Evolutionary conservation across 805 yeast species (phyloP).

Genomic region (Yamadazyma scolyti): DNA sequence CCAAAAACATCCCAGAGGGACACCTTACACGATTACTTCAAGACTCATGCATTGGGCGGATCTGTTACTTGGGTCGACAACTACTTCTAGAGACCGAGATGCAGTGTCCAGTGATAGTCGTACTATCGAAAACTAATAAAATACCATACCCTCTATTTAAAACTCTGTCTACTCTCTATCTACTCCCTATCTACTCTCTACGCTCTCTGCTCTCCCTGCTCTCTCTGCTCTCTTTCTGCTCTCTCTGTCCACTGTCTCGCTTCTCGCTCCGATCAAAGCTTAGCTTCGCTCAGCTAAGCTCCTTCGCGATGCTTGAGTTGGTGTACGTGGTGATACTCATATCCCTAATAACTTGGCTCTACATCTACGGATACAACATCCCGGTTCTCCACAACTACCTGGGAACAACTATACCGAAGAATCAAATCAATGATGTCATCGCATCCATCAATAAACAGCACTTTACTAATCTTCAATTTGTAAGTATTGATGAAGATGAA

Average conservation of each 20-base stretch:
- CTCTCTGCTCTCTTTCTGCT: too few species aligned
- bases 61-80: conserved; percentile 14
- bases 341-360: conserved; percentile 3
- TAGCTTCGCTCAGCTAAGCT: too few species aligned
- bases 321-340: conserved; percentile 1
- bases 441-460: conserved; percentile 13
- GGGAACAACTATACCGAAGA: conserved; percentile 9
- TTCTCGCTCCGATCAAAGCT: too few species aligned
- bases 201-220: too few species aligned
- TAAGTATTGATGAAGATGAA: conserved; percentile 9
- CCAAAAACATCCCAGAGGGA: conserved; percentile 9
- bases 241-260: too few species aligned
- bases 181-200: too few species aligned
- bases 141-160: too few species aligned
- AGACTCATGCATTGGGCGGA: conserved; percentile 15
- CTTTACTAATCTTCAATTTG: conserved; percentile 2
- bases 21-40: conserved; percentile 7
- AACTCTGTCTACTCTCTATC: too few species aligned
- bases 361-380: conserved; percentile 11
- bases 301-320: not conserved
- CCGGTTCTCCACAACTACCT: conserved; percentile 14
- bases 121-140: too few species aligned
- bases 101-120: too few species aligned
- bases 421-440: conserved; percentile 23
- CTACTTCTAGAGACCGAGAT: too few species aligned